phyloP scores from a whole-genome alignment of 345 rosid genomes.

The Aethionema arabicum region DNA sequence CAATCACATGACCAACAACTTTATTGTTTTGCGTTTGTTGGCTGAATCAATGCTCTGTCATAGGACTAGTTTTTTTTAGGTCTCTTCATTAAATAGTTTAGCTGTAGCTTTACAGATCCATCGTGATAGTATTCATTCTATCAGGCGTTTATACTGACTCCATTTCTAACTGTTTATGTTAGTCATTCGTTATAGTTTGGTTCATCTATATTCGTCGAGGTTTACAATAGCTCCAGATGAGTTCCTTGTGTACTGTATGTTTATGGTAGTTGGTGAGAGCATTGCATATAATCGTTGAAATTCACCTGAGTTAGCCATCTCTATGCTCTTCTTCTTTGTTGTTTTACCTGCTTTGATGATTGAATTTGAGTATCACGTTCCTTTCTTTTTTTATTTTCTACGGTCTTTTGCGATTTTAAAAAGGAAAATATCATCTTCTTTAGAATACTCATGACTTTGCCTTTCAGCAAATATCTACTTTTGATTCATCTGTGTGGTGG shows the following conservation, averaged over 20 bases:
- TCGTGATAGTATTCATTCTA: background rate
- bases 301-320: constrained; percentile 8
- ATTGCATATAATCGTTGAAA: constrained; percentile 1
- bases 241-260: constrained; percentile 8
- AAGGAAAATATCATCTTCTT: background rate
- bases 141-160: background rate
- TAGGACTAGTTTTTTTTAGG: background rate
- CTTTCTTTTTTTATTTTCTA: background rate
- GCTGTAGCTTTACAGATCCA: background rate
- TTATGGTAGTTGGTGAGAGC: background rate
- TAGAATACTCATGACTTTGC: constrained; percentile 7
- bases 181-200: background rate
- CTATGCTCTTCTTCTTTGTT: background rate
- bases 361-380: too few species aligned
- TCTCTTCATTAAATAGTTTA: background rate
- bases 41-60: background rate
- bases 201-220: constrained; percentile 2
- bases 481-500: background rate
- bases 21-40: background rate
- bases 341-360: background rate
- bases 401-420: background rate
- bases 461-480: background rate
- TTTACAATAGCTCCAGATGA: background rate
- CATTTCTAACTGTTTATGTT: background rate
- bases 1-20: background rate